A percentile compares a stretch with the other conserved stretches of the same genome.
Conservation (phyloP, 2,329 filamentous ascomycete species). For the Fusarium staphyleae region DNA sequence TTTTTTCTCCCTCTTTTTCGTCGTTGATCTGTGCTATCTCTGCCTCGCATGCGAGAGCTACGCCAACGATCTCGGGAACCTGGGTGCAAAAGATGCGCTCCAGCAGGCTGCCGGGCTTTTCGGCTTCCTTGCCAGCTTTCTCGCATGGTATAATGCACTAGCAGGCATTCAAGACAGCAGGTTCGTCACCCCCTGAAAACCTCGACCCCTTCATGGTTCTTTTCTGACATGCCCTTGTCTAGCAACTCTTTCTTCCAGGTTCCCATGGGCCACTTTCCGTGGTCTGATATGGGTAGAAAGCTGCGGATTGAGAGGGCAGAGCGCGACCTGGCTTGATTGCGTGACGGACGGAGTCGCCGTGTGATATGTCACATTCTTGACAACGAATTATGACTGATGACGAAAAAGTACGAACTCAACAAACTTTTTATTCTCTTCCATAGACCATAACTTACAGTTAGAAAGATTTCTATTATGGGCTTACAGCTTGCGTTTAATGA, state of each 20-base stretch:
- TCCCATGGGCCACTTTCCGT: conserved; percentile 92
- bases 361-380: not conserved
- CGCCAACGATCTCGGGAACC: conserved; percentile 58
- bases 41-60: conserved; percentile 71
- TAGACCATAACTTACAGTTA: too few relatives aligned
- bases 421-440: too few relatives aligned
- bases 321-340: conserved; percentile 31
- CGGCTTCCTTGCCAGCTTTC: conserved; percentile 77
- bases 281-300: conserved; percentile 79
- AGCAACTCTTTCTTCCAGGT: conserved; percentile 90
- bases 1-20: conserved; percentile 79
- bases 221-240: not conserved
- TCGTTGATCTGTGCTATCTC: conserved; percentile 76
- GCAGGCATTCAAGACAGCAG: conserved; percentile 79
- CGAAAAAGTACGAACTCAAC: too few relatives aligned
- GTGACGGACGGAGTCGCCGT: not conserved
- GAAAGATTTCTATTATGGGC: too few relatives aligned
- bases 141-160: conserved; percentile 86
- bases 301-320: conserved; percentile 55
- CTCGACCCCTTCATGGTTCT: conserved; percentile 42
- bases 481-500: too few relatives aligned
- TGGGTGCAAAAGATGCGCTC: conserved; percentile 55
- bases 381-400: not conserved
- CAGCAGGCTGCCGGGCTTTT: conserved; percentile 78
- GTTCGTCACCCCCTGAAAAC: conserved; percentile 38